Evolutionary conservation across 1,139 yeast species (phyloP).

Genomic region (Suhomyces maxii): DNA sequence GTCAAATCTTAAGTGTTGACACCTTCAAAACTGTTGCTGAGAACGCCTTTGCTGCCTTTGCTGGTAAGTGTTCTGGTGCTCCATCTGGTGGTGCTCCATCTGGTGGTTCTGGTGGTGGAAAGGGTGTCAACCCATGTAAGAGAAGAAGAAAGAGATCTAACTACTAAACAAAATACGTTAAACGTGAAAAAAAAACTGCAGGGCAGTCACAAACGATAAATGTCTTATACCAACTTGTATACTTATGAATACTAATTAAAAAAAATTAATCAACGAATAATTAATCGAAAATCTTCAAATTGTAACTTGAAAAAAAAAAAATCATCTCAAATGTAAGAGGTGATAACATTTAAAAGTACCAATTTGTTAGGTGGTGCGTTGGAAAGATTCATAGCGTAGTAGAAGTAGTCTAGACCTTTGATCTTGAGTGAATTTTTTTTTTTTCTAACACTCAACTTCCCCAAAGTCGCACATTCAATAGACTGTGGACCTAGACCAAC

Average conservation of each 20-base stretch:
- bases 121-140: slow-evolving; percentile 28
- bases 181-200: slow-evolving; percentile 5
- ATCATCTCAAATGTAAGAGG: no score
- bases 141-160: slow-evolving; percentile 36
- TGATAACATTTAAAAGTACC: no score
- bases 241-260: slow-evolving; percentile 5
- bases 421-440: no score
- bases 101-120: slow-evolving; percentile 10
- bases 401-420: no score
- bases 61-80: slow-evolving; percentile 34
- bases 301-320: no score
- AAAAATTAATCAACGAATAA: background rate
- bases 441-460: no score
- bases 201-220: slow-evolving; percentile 8
- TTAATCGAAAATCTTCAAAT: no score
- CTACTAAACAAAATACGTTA: slow-evolving; percentile 18
- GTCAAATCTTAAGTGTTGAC: slow-evolving; percentile 33
- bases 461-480: no score
- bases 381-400: no score
- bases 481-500: no score
- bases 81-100: slow-evolving; percentile 12
- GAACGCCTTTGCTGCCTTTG: slow-evolving; percentile 45
- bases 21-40: slow-evolving; percentile 40
- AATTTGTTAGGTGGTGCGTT: no score
- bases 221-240: slow-evolving; percentile 7